Conservation (phyloP, 2,329 filamentous ascomycete genomes). For the Colletotrichum chlorophyti region DNA sequence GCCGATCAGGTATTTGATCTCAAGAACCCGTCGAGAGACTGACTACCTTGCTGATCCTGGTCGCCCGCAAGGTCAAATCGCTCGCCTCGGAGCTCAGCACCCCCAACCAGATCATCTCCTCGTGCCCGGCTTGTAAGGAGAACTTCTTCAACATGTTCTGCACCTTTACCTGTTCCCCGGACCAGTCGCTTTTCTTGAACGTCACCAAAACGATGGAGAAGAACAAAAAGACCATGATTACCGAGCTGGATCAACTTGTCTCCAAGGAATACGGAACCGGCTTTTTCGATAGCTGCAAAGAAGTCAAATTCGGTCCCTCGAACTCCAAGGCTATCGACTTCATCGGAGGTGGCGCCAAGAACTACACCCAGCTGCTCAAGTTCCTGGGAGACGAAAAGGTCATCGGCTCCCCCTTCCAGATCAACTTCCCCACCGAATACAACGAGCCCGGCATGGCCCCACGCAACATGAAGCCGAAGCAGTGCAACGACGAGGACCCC, state of each 20-base stretch:
- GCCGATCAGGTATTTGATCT: constrained; percentile 70
- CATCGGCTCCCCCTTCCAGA: constrained; percentile 95
- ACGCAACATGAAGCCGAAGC: constrained; percentile 75
- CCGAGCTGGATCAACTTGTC: constrained; percentile 88
- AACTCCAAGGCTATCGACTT: constrained; percentile 95
- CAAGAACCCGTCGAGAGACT: not conserved
- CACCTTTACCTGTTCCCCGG: constrained; percentile 96
- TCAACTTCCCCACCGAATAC: constrained; percentile 80
- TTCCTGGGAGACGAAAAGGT: constrained; percentile 93
- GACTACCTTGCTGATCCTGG: not conserved
- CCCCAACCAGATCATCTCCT: constrained; percentile 86
- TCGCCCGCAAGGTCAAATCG: constrained; percentile 68
- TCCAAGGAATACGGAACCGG: constrained; percentile 83
- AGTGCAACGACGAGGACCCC: constrained; percentile 89
- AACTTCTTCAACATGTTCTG: constrained; percentile 99
- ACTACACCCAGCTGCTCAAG: constrained; percentile 85
- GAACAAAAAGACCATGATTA: constrained; percentile 66
- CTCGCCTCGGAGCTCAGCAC: constrained; percentile 86
- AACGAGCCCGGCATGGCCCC: constrained; percentile 74
- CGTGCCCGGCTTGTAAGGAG: constrained; percentile 94
- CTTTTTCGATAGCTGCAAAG: constrained; percentile 97
- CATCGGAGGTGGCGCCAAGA: constrained; percentile 93
- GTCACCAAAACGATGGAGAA: constrained; percentile 77
- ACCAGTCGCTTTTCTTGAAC: constrained; percentile 95
- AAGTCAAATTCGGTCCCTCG: constrained; percentile 96